Conservation (phyloP, 208 protist genomes). For the Trypanosomatidae sp. region DNA sequence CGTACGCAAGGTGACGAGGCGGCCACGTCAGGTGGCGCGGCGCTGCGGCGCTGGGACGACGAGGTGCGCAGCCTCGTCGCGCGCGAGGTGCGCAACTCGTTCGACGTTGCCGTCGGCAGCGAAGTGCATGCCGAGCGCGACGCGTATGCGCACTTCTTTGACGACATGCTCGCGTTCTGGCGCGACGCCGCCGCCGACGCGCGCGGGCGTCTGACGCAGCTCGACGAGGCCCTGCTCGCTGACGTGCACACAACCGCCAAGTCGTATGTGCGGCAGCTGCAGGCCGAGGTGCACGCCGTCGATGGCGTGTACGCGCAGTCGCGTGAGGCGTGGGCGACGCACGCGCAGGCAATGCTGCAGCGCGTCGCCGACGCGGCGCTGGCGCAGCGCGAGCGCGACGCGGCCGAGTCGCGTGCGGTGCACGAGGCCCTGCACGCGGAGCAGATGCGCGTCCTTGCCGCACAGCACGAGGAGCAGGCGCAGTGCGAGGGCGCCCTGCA, state of each 20-base stretch:
- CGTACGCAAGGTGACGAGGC: too few species aligned
- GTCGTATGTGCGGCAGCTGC: slow-evolving; percentile 49
- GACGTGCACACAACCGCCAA: slow-evolving; percentile 49
- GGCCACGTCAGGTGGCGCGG: too few species aligned
- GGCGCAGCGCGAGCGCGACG: slow-evolving; percentile 25
- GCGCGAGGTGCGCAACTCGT: slow-evolving; percentile 53
- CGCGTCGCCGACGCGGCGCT: slow-evolving; percentile 33
- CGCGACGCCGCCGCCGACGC: slow-evolving; percentile 39
- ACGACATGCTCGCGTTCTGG: slow-evolving; percentile 66
- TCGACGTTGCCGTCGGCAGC: slow-evolving; percentile 41
- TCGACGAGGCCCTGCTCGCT: slow-evolving; percentile 58
- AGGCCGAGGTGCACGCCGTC: slow-evolving; percentile 52
- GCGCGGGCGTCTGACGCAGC: slow-evolving; percentile 46
- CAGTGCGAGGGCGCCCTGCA: slow-evolving; percentile 40
- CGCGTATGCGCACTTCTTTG: slow-evolving; percentile 38
- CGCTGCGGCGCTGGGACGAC: too few species aligned
- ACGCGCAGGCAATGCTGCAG: slow-evolving; percentile 49
- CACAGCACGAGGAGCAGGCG: slow-evolving; percentile 33
- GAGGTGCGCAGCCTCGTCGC: slow-evolving; percentile 40
- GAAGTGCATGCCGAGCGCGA: slow-evolving; percentile 44
- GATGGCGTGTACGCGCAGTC: slow-evolving; percentile 60
- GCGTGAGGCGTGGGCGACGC: slow-evolving; percentile 47
- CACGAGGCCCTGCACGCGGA: slow-evolving; percentile 47
- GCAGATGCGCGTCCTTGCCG: slow-evolving; percentile 36
- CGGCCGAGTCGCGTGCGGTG: slow-evolving; percentile 36